Evolutionary conservation across 1,139 yeast genomes (phyloP), one percentile per base, ranked within the genome.

Genomic region (Pichia norvegensis): DNA sequence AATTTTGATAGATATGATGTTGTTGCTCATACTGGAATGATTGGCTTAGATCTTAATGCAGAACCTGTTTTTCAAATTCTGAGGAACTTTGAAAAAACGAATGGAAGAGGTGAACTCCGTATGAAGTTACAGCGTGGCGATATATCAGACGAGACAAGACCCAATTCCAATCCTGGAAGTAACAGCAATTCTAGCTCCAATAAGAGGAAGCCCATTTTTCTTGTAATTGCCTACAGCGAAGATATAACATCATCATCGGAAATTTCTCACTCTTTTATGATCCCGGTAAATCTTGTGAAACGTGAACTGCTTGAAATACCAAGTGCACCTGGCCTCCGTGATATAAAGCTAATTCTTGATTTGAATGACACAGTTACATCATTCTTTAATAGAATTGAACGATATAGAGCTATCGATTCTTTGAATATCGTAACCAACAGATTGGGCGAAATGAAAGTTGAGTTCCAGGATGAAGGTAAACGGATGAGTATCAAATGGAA

Each of bases 401-500:
- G 82, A 55, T 79, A 78, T 56, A 72, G 69, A 48, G 69, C 66
- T 38, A 59, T 71, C 6, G 67, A 64, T 5, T 46, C 46, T 19
- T 46, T 68, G 17, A 56, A 59, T 2, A 53, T 69, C 2, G 56
- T 60, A 4, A 66, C 65, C 0, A 58, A 65, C 17, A 57, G 53
- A 35, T 49, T 57, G 27, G 73, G 73, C 0, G 54, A 59, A 14
- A 51, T 79, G 31, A 74, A 74, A 44, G 68, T 80, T 49, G 68
- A 73, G 4, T 63, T 79, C 13, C 74, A 74, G 49, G 81, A 79
- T 42, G 80, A 77, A 40, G 78, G 74, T 14, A 70, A 72, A 48
- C 70, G 67, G 46, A 76, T 79, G 4, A 74, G 78, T 0, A 65
- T 79, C 14, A 68, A 75, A 45, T 80, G 85, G 85, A 79, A 78